These are phyloP conservation scores for Fusarium sp. DNA, from an alignment of 2,329 filamentous ascomycete species.

Conservation along the genomic window DNA sequence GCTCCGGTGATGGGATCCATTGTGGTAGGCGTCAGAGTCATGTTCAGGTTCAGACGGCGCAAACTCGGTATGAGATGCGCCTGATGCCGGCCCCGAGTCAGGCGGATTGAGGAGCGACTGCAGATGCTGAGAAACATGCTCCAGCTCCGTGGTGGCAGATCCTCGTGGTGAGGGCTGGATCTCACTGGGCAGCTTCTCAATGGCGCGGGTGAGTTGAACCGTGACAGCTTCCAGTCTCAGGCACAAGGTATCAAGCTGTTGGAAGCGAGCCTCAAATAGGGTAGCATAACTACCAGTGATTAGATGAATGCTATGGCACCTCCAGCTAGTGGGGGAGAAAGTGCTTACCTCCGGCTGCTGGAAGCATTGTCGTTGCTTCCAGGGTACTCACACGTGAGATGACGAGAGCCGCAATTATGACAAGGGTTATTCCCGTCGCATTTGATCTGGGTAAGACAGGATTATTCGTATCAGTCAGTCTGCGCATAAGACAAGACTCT, in stretches of 20 bases:
- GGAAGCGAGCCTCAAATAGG: neutral
- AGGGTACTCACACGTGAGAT: slow-evolving; percentile 14
- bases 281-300: neutral
- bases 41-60: neutral
- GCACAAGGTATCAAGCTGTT: neutral
- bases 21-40: neutral
- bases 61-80: neutral
- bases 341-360: slow-evolving; percentile 12
- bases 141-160: neutral
- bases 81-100: neutral
- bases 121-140: neutral
- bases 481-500: fast-evolving
- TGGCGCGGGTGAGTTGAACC: neutral
- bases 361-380: slow-evolving; percentile 24
- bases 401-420: slow-evolving; percentile 19
- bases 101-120: neutral
- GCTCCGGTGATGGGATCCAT: neutral
- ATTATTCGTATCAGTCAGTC: neutral
- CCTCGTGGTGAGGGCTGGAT: neutral
- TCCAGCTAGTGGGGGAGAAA: neutral
- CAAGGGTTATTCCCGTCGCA: slow-evolving; percentile 22
- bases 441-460: slow-evolving; percentile 5
- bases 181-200: neutral
- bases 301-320: neutral
- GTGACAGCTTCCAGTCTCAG: neutral